A percentile compares a stretch with the other conserved stretches of the same genome.
phyloP scores from a whole-genome alignment of 2,329 filamentous ascomycete genomes.

The Kalmusia sp. region DNA sequence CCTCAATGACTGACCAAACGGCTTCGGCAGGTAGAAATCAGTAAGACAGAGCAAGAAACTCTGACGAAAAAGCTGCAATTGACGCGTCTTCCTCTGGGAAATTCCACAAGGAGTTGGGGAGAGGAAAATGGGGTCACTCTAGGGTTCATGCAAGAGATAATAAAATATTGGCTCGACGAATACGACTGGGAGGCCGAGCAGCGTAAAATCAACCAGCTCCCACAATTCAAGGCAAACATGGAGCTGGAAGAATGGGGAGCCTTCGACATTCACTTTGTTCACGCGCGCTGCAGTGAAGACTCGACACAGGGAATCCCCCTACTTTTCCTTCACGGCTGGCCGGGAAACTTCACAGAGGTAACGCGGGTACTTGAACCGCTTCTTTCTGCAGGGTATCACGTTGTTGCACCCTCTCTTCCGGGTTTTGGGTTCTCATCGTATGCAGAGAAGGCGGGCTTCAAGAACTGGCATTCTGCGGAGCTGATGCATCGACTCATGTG shows the following conservation, averaged over 20 bases:
- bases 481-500: conserved; percentile 4
- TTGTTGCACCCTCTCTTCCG: conserved; percentile 8
- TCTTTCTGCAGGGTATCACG: neutral
- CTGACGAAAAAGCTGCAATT: conserved; percentile 5
- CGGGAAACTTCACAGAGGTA: conserved; percentile 4
- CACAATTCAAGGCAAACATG: neutral
- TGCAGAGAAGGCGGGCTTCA: conserved; percentile 1
- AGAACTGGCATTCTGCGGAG: conserved; percentile 2
- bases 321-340: conserved; percentile 5
- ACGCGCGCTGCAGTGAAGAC: neutral
- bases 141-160: neutral
- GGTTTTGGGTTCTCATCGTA: conserved; percentile 6
- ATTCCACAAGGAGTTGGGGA: neutral
- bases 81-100: neutral
- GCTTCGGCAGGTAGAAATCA: conserved; percentile 3
- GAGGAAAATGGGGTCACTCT: conserved; percentile 2
- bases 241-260: conserved; percentile 3
- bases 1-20: no score
- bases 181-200: conserved; percentile 3
- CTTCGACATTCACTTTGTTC: conserved; percentile 7
- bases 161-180: conserved; percentile 6
- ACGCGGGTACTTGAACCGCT: neutral
- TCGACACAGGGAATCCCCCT: neutral
- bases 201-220: neutral
- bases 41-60: neutral